A percentile compares a stretch with the other conserved stretches of the same genome.
phyloP scores from a whole-genome alignment of 129 eudicot genomes.

The Silybum marianum region DNA sequence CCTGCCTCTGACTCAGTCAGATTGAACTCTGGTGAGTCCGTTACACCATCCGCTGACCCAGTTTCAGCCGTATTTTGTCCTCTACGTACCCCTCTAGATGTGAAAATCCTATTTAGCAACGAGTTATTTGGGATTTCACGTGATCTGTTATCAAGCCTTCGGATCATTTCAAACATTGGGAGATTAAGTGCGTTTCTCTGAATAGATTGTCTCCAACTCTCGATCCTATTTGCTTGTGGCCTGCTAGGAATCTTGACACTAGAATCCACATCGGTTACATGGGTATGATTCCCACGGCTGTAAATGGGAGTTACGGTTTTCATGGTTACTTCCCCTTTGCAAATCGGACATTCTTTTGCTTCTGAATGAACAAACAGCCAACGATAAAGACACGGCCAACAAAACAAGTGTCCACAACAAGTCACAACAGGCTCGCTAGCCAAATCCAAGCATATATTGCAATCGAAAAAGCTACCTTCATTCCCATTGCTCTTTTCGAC shows the following conservation, averaged over 20 bases:
- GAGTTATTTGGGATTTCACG: constrained; percentile 19
- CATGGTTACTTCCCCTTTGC: constrained; percentile 85
- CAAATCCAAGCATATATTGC: constrained; percentile 87
- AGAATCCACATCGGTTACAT: neutral
- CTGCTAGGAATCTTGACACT: constrained; percentile 37
- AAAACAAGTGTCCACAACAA: constrained; percentile 93
- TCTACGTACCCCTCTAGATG: constrained; percentile 30
- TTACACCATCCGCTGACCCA: constrained; percentile 40
- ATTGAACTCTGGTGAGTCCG: constrained; percentile 39
- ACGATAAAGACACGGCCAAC: constrained; percentile 91
- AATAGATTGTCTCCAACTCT: constrained; percentile 36
- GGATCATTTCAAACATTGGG: constrained; percentile 33
- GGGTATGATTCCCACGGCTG: constrained; percentile 52
- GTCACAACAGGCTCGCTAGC: constrained; percentile 95
- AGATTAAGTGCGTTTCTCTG: constrained; percentile 20
- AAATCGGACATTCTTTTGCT: constrained; percentile 86
- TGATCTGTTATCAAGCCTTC: constrained; percentile 34
- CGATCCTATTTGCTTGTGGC: constrained; percentile 33
- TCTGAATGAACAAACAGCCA: constrained; percentile 81
- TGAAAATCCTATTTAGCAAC: constrained; percentile 30
- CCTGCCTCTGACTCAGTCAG: constrained; percentile 42
- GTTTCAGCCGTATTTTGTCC: constrained; percentile 10
- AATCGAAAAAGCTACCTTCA: constrained; percentile 75
- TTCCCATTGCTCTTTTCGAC: constrained; percentile 45
- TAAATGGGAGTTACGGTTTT: constrained; percentile 85